These are phyloP conservation scores for Pascua guehoae DNA, from an alignment of 1,284 basidiomycete genomes.

Conservation along the genomic window DNA sequence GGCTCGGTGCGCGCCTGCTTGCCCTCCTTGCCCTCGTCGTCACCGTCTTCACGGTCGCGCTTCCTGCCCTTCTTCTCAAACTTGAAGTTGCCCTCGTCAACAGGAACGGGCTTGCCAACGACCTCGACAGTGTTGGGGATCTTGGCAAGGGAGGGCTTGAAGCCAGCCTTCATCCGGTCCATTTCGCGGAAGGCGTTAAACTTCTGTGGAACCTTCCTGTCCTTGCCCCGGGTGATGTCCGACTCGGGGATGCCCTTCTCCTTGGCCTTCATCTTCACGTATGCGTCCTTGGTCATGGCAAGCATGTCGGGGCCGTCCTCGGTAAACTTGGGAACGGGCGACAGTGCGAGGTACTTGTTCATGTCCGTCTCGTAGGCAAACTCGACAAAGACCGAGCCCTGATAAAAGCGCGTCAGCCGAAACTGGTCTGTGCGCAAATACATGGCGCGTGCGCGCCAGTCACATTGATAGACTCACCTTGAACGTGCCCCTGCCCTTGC, in stretches of 20 bases:
- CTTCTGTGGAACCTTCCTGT: slow-evolving; percentile 48
- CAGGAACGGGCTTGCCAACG: slow-evolving; percentile 26
- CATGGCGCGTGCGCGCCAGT: slow-evolving; percentile 1
- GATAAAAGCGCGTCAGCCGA: neutral
- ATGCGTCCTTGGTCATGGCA: slow-evolving; percentile 87
- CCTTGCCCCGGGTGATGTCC: slow-evolving; percentile 54
- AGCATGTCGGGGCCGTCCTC: slow-evolving; percentile 63
- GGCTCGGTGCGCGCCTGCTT: slow-evolving; percentile 55
- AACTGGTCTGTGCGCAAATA: slow-evolving; percentile 5
- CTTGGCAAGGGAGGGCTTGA: slow-evolving; percentile 32
- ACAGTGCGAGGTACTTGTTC: slow-evolving; percentile 71
- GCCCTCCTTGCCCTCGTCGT: slow-evolving; percentile 35
- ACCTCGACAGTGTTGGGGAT: slow-evolving; percentile 42
- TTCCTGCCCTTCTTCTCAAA: slow-evolving; percentile 22
- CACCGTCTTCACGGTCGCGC: slow-evolving; percentile 45
- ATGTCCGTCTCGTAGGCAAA: slow-evolving; percentile 71
- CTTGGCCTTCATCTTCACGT: slow-evolving; percentile 95
- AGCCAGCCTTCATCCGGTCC: slow-evolving; percentile 53
- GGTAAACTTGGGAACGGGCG: slow-evolving; percentile 73
- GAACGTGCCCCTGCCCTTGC: slow-evolving; percentile 66
- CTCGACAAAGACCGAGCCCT: slow-evolving; percentile 92
- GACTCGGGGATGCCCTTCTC: slow-evolving; percentile 70
- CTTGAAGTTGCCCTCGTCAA: neutral
- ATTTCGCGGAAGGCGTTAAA: slow-evolving; percentile 91
- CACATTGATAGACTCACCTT: slow-evolving; percentile 59